Percentiles rank a stretch among this genome's conserved stretches.
These are phyloP conservation scores for Penicillium hesseltinei DNA, from an alignment of 2,329 filamentous ascomycete species.

Conservation along the genomic window DNA sequence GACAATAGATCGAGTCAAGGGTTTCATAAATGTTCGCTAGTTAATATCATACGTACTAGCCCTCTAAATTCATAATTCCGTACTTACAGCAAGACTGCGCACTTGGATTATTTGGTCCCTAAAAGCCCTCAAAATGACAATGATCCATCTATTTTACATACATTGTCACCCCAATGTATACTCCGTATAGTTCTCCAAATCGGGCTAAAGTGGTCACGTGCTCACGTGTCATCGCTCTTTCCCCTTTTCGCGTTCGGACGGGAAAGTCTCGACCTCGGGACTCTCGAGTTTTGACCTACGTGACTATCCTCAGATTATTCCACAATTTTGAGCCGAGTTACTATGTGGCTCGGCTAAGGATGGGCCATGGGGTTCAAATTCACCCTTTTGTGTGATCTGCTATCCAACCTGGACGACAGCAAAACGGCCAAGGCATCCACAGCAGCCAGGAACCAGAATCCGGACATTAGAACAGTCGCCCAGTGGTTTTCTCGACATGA, in stretches of 20 bases:
- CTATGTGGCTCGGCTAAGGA: neutral
- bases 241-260: neutral
- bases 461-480: conserved; percentile 49
- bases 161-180: neutral
- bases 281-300: neutral
- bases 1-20: neutral
- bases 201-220: conserved; percentile 3
- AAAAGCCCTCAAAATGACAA: neutral
- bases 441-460: conserved; percentile 28
- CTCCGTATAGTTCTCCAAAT: neutral
- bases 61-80: neutral
- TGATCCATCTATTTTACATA: too few species aligned
- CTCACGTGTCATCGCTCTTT: neutral
- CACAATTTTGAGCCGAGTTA: neutral
- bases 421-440: conserved; percentile 35
- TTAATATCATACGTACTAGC: neutral
- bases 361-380: conserved; percentile 55
- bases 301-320: neutral
- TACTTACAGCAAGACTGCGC: too few species aligned
- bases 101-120: too few species aligned
- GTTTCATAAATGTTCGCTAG: neutral
- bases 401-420: conserved; percentile 64
- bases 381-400: conserved; percentile 67
- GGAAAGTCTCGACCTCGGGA: neutral
- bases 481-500: conserved; percentile 70